Base-by-base conservation (phyloP, 352 stramenopile species). In the Phytopythium oedochilum region DNA sequence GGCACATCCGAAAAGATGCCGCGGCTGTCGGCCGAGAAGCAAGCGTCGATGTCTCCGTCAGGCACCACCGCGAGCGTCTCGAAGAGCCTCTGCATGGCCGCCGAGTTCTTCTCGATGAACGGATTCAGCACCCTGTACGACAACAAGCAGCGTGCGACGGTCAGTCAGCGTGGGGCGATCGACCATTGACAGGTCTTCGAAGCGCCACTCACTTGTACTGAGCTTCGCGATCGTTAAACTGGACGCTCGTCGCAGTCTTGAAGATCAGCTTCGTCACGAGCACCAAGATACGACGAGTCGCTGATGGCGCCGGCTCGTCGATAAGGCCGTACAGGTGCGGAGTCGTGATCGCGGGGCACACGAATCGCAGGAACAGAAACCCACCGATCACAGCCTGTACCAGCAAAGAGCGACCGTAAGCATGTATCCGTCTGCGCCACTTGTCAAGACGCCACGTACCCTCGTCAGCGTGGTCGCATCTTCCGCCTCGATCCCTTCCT, bases 191-290 rank as follows among this genome's bases (percentile, higher is more conserved):
- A n/a, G n/a, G n/a, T n/a, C n/a, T n/a, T 34, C 29, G 29, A 34
- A 34, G 29, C 29, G 29, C n/a, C n/a, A 67, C 70, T 14, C 61
- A 95, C 86, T 83, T 76, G 53, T 94, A 75, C 59, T 94, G 78
- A 2, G 86, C 71, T 55, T 96, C 86, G 26, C 83, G 70, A 15
- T 94, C 84, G 48, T 82, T 84, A 60, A 96, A 96, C 43, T 88
- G 75, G 36, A 96, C 85, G 14, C 76, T 88, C 7, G 83, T 96
- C 28, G 86, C 85, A 6, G 83, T 92, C 62, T 96, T 96, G 59
- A 94, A 94, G 11, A 96, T 55, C n/a, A 96, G 48, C 44, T 96
- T 96, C 0, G 84, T 94, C 38, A 96, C 69, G 0, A 94, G 69
- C 23, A 96, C 85, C n/a, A 96, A 74, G 26, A 93, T 75, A 38